phyloP scores from a whole-genome alignment of 2,329 filamentous ascomycete genomes.

The Calonectria henricotiae region DNA sequence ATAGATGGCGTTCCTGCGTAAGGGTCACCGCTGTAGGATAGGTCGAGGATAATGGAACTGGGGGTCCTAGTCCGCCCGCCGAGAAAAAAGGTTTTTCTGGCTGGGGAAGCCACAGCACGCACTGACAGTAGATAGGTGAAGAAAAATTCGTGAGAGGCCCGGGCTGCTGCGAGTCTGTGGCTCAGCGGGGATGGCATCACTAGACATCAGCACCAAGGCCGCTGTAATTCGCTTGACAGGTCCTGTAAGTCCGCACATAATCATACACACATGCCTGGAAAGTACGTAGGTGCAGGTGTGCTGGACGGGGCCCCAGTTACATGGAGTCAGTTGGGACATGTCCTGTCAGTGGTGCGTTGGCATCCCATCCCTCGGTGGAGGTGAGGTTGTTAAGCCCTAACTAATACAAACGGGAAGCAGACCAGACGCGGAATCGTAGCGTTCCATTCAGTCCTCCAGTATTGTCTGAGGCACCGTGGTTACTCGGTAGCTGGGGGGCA shows the following conservation, averaged over 20 bases:
- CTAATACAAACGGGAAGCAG: slow-evolving; percentile 12
- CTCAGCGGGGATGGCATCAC: slow-evolving; percentile 11
- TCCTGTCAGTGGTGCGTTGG: slow-evolving; percentile 22
- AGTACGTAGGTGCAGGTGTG: slow-evolving; percentile 16
- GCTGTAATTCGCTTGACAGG: slow-evolving; percentile 24
- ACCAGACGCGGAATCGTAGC: slow-evolving; percentile 2
- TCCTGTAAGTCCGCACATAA: slow-evolving; percentile 23
- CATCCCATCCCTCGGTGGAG: slow-evolving; percentile 27
- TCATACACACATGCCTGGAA: slow-evolving; percentile 15
- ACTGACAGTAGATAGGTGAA: slow-evolving; percentile 1
- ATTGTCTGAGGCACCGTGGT: background rate
- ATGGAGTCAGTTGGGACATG: slow-evolving; percentile 22
- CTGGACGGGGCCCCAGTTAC: slow-evolving; percentile 18
- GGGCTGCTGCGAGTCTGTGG: slow-evolving; percentile 10
- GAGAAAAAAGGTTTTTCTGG: slow-evolving; percentile 26
- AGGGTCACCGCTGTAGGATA: slow-evolving; percentile 52
- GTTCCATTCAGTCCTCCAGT: slow-evolving; percentile 5
- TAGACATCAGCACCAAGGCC: slow-evolving; percentile 8
- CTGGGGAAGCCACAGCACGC: slow-evolving; percentile 29
- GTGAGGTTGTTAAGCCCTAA: slow-evolving; percentile 20
- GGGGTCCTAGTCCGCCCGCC: slow-evolving; percentile 37
- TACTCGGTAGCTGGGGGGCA: background rate
- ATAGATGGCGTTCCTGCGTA: slow-evolving; percentile 53
- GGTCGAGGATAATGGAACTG: slow-evolving; percentile 34
- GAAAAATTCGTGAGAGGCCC: slow-evolving; percentile 14